Evolutionary conservation across 148 eudicot species (phyloP).

Genomic region (Nepenthes mirabilis): DNA sequence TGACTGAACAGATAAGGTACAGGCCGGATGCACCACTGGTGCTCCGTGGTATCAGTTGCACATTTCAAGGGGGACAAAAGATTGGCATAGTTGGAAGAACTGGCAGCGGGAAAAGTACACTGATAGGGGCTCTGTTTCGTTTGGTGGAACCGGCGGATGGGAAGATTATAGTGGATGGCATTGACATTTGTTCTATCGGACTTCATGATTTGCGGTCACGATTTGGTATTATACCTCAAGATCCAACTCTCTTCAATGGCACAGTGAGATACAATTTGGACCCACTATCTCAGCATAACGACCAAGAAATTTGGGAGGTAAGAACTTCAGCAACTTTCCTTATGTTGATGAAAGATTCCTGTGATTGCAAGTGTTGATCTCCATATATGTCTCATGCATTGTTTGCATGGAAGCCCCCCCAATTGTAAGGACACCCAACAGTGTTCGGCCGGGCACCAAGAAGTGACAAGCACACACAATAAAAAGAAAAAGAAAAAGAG

Average conservation of each 20-base stretch:
- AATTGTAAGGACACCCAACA: too few relatives aligned
- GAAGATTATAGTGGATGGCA: conserved; percentile 60
- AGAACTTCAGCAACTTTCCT: conserved; percentile 2
- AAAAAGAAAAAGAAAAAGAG: too few relatives aligned
- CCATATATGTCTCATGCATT: too few relatives aligned
- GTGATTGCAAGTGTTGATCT: too few relatives aligned
- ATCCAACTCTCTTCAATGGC: conserved; percentile 84
- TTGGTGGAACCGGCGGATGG: conserved; percentile 75
- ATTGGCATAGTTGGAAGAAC: conserved; percentile 92
- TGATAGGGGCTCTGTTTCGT: conserved; percentile 77
- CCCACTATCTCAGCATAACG: conserved; percentile 51
- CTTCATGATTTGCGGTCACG: conserved; percentile 80
- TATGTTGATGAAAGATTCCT: background rate
- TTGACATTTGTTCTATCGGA: conserved; percentile 63
- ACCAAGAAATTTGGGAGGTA: conserved; percentile 87
- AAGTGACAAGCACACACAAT: too few relatives aligned
- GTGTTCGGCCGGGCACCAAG: too few relatives aligned
- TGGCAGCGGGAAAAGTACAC: conserved; percentile 93
- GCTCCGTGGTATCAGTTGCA: conserved; percentile 72
- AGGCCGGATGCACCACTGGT: conserved; percentile 73
- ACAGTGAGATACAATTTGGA: conserved; percentile 86
- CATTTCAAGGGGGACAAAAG: conserved; percentile 77
- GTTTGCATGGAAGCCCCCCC: too few relatives aligned
- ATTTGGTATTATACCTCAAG: conserved; percentile 84
- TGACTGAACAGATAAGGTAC: conserved; percentile 47